Evolutionary conservation across 768 basidiomycete genomes (phyloP).

Genomic region (Neoboletus magnificus): DNA sequence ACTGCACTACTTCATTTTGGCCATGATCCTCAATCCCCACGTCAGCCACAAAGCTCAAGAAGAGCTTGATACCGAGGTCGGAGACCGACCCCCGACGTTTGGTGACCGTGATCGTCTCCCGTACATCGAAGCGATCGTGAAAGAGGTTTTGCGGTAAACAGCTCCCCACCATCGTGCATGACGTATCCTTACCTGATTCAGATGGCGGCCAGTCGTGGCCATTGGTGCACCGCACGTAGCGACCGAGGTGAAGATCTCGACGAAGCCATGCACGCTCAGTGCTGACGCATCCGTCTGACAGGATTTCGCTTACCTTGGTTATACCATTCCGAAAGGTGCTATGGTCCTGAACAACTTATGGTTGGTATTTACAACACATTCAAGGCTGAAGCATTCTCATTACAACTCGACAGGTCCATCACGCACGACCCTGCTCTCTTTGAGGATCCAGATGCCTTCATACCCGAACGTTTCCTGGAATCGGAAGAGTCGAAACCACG

Average conservation of each 20-base stretch:
- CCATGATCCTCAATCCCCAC: constrained; percentile 3
- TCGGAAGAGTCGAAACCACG: background rate
- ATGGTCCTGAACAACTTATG: constrained; percentile 3
- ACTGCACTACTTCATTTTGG: constrained; percentile 3
- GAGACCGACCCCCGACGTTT: constrained; percentile 5
- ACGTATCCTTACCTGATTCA: background rate
- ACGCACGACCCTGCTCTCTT: constrained; percentile 7
- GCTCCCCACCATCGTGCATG: background rate
- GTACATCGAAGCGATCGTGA: constrained; percentile 6
- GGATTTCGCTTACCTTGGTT: constrained; percentile 1
- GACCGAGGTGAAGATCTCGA: background rate
- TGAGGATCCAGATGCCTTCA: constrained; percentile 13
- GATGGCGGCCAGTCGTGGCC: constrained; percentile 6
- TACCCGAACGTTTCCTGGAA: constrained; percentile 13
- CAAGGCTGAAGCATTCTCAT: background rate
- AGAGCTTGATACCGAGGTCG: constrained; percentile 1
- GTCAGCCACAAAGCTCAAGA: constrained; percentile 3
- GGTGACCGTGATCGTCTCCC: constrained; percentile 8
- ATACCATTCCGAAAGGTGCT: constrained; percentile 3
- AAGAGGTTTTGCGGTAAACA: constrained; percentile 2
- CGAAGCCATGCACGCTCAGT: background rate
- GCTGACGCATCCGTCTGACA: background rate
- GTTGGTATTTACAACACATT: background rate
- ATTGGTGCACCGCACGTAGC: constrained; percentile 5
- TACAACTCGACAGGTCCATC: background rate